These are phyloP conservation scores for Bassia scoparia DNA, from an alignment of 148 eudicot species.

Conservation along the genomic window DNA sequence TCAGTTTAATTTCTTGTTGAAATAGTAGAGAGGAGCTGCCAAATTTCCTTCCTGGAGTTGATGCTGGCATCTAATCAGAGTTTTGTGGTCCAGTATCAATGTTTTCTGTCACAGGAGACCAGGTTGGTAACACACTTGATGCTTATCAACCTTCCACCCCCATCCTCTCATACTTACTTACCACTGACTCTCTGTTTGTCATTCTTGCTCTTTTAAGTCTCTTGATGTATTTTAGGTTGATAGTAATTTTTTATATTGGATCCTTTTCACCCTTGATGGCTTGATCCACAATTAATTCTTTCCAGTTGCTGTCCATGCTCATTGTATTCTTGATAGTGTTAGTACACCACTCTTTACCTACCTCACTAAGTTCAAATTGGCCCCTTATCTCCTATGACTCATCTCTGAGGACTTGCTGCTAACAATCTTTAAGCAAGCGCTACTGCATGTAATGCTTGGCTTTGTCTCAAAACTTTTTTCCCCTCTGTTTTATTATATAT, in stretches of 20 bases:
- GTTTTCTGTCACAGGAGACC: conserved; percentile 38
- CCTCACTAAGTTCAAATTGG: no score
- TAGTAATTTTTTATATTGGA: no score
- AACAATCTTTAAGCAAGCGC: no score
- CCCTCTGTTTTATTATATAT: no score
- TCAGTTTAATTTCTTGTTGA: conserved; percentile 14
- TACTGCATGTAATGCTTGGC: no score
- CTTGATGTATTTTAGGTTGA: no score
- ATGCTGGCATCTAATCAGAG: conserved; percentile 55
- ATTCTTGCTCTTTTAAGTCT: neutral
- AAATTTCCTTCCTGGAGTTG: conserved; percentile 54
- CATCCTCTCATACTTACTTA: neutral
- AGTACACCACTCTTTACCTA: no score
- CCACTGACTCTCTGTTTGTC: neutral
- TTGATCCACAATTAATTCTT: no score
- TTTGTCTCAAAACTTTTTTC: no score
- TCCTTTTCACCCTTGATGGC: neutral
- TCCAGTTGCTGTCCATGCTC: neutral
- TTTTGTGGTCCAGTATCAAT: conserved; percentile 55
- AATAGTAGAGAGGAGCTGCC: conserved; percentile 49
- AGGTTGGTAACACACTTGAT: conserved; percentile 45
- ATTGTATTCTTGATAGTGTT: no score
- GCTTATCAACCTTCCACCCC: neutral
- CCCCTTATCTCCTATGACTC: no score
- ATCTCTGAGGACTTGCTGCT: no score